phyloP scores from a whole-genome alignment of 2,329 filamentous ascomycete genomes.

The Alternaria tenuissima region DNA sequence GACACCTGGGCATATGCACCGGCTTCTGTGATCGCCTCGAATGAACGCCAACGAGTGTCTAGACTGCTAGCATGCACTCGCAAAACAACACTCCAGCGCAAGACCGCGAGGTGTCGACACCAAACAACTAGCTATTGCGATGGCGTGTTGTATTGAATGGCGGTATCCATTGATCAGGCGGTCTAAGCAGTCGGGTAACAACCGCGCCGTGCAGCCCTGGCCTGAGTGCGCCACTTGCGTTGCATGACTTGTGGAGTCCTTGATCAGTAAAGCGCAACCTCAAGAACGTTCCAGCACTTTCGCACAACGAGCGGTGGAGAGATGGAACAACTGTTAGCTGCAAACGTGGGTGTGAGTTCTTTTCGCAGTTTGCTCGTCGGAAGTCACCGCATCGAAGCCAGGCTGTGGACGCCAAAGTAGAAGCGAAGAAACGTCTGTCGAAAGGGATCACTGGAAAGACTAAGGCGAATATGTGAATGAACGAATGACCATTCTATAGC shows the following conservation, averaged over 20 bases:
- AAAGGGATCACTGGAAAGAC: background rate
- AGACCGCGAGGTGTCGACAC: background rate
- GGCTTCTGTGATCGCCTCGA: background rate
- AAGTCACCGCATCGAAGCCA: background rate
- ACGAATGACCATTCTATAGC: background rate
- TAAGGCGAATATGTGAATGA: background rate
- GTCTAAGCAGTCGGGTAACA: background rate
- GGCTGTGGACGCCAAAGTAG: background rate
- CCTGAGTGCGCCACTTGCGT: background rate
- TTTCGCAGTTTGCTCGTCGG: background rate
- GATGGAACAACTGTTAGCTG: background rate
- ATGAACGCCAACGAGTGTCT: background rate
- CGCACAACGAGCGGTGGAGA: background rate
- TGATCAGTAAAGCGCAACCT: background rate
- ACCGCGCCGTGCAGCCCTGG: background rate
- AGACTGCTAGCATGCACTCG: background rate
- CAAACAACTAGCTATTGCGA: background rate
- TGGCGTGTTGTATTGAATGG: background rate
- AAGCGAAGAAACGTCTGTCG: background rate
- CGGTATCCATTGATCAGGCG: background rate
- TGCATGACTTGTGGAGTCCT: background rate
- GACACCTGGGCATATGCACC: background rate
- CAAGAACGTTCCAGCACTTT: background rate
- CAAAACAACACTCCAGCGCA: background rate
- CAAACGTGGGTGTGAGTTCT: accelerated